Conservation (phyloP, 176 grass and related monocot genomes). For the Musa schizocarpa region DNA sequence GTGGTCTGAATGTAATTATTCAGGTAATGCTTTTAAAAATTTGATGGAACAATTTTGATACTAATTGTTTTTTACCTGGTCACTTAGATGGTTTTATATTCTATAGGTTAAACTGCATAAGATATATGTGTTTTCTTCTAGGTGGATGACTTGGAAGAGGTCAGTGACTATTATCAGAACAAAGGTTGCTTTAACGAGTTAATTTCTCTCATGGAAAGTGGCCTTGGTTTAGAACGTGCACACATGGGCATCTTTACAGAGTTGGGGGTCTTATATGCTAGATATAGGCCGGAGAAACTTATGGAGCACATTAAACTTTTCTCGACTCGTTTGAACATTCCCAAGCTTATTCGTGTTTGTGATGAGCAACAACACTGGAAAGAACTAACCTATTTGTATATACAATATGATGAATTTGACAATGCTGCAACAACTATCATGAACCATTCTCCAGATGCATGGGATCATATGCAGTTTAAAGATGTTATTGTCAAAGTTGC, state of each 20-base stretch:
- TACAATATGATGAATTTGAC: constrained; percentile 90
- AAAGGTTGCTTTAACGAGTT: constrained; percentile 39
- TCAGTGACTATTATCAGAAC: constrained; percentile 45
- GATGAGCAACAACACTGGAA: constrained; percentile 99
- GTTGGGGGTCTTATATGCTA: constrained; percentile 85
- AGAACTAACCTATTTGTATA: constrained; percentile 90
- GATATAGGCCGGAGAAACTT: constrained; percentile 89
- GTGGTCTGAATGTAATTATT: constrained; percentile 87
- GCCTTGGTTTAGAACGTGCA: constrained; percentile 54
- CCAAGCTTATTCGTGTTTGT: constrained; percentile 87
- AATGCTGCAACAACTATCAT: constrained; percentile 99
- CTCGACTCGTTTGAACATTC: constrained; percentile 80
- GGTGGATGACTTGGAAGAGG: constrained; percentile 44
- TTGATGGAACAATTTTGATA: too few species aligned
- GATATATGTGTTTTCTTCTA: not conserved
- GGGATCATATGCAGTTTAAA: constrained; percentile 99
- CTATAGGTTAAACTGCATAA: not conserved
- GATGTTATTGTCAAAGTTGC: constrained; percentile 92
- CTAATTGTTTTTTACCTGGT: too few species aligned
- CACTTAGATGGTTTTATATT: not conserved
- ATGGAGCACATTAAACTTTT: constrained; percentile 99
- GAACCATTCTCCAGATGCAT: constrained; percentile 97
- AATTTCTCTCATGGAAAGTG: constrained; percentile 43
- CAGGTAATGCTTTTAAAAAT: constrained; percentile 36
- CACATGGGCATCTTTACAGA: constrained; percentile 98